These are phyloP conservation scores for Teratosphaeriaceae sp. DNA, from an alignment of 2,329 filamentous ascomycete genomes.

Conservation along the genomic window DNA sequence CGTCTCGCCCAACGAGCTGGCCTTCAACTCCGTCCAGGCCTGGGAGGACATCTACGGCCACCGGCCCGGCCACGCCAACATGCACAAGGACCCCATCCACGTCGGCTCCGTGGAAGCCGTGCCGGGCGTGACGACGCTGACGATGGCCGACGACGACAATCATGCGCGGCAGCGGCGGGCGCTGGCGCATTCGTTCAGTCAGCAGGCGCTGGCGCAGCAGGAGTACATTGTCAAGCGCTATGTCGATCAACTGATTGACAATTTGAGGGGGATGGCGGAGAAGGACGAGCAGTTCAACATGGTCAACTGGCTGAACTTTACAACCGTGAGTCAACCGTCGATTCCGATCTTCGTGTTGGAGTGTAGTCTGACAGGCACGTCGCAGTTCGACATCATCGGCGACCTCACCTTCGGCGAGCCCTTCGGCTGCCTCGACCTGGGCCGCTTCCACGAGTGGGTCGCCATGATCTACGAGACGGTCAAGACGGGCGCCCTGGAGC, in stretches of 20 bases:
- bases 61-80: constrained; percentile 26
- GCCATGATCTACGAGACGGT: constrained; percentile 18
- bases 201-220: constrained; percentile 36
- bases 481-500: constrained; percentile 21
- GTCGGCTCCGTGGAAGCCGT: constrained; percentile 29
- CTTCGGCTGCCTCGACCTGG: constrained; percentile 21
- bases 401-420: constrained; percentile 22
- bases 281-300: constrained; percentile 18
- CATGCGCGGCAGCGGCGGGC: constrained; percentile 35
- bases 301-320: constrained; percentile 29
- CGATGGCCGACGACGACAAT: constrained; percentile 30
- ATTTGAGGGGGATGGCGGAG: constrained; percentile 26
- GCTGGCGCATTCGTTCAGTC: constrained; percentile 37
- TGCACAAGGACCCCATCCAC: constrained; percentile 33
- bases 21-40: constrained; percentile 38
- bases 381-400: constrained; percentile 31
- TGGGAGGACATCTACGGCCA: constrained; percentile 40
- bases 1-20: constrained; percentile 36
- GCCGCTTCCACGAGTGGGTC: constrained; percentile 24
- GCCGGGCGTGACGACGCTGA: constrained; percentile 24
- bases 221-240: constrained; percentile 34
- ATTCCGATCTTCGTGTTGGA: not conserved
- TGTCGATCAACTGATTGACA: constrained; percentile 33
- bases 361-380: constrained; percentile 3
- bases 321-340: not conserved